Base-by-base conservation (phyloP, 768 basidiomycete genomes). In the Serendipita vermifera region DNA sequence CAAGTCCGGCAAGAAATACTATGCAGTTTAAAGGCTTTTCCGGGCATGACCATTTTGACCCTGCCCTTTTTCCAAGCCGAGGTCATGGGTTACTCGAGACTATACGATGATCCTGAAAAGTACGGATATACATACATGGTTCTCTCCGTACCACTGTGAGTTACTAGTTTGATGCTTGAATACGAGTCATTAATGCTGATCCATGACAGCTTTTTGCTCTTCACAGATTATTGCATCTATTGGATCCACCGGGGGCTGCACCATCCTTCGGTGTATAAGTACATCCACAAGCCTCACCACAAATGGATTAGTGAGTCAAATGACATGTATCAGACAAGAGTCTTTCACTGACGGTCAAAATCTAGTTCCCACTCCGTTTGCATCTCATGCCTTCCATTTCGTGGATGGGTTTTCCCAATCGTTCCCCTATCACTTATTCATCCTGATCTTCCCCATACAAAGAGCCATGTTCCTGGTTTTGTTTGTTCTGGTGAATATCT, bases 351-450 rank as follows among this genome's bases (percentile, higher is more conserved):
- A 51, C 46, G 4, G 20, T 26, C 9, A 20, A 41, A 15, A 22
- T 1, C 36, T 64, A 96, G 92, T 99, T 59, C 93, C 96, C 3
- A 96, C 96, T 0, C 96, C 96, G 0, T 99, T 89, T 64, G 88
- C 96, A 31, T 94, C 94, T 22, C 87, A 97, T 66, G 96, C 96
- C 0, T 99, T 99, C 81, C 91, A 99, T 69, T 89, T 89, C 0
- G 70, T 97, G 20, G 96, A 99, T 68, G 96, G 96, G 2, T 98
- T 87, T 67, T 66, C 83, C 26, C 96, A 99, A 71, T 93, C 91
- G 7, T 69, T 98, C 3, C 96, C 96, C 2, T 98, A 98, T 66
- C 96, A 99, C 69, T 64, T 93, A 59, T 92, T 92, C 72, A 76
- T 87, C 61, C 88, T 83, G 72, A 15, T 94, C 38, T 89, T 97